Evolutionary conservation across 768 basidiomycete genomes (phyloP), one percentile per base, ranked within the genome.

Genomic region (Cystobasidium onofrii): DNA sequence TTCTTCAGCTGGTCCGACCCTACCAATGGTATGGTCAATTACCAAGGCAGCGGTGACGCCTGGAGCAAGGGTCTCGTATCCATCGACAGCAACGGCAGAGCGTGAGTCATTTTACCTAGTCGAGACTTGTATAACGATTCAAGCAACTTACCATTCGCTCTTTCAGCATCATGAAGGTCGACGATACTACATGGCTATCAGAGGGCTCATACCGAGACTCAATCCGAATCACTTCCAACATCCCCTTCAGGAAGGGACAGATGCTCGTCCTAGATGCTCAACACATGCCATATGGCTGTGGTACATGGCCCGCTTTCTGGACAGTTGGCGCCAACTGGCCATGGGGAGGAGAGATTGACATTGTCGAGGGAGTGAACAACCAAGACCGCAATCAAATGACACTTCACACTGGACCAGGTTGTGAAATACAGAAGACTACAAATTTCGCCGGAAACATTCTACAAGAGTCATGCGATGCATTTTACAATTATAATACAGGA

Each of bases 351-450:
- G 88, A 90, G 79, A 88, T 89, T 75, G 91, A 92, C 80, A 89
- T 88, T 12, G 86, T 92, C 73, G 91, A 93, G 80, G 89, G 87
- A 39, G 88, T 92, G 75, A 92, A 93, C 81, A 79, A 85, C 62
- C 85, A 85, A 50, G 83, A 83, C 1, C 81, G 83, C 67, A 90
- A 88, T 75, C 88, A 89, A 29, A 57, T 57, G 54, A 71, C 69
- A 20, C 39, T 71, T n/a, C 69, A 71, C 55, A 71, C 69, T 25
- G 55, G 33, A 3, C 69, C 69, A 31, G 69, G 69, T 7, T 71
- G 69, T 34, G 33, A 33, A n/a, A 71, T 71, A 31, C 34, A 31
- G 15, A 67, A 67, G 65, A 34, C 52, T 10, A 36, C 20, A 18
- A 52, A 31, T 12, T 71, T 71, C 44, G 69, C 69, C 25, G 69